Percentiles rank a stretch among this genome's conserved stretches.
Conservation (phyloP, 441 rosid species). For the Populus hybrid region DNA sequence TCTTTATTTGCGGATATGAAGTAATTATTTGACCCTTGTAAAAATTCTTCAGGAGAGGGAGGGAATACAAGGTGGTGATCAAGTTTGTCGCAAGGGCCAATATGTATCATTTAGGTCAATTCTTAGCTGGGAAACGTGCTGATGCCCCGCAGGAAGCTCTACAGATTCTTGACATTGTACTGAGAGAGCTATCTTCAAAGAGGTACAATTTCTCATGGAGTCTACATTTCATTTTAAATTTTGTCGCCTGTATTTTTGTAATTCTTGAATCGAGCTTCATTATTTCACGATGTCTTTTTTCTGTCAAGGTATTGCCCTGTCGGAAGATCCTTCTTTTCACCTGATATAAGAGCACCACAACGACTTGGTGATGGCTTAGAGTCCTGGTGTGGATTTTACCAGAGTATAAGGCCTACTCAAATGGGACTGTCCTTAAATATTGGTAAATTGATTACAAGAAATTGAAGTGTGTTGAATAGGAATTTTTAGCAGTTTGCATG, state of each 20-base stretch:
- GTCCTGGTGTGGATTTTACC: conserved; percentile 54
- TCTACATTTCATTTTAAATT: not conserved
- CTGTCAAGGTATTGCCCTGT: conserved; percentile 31
- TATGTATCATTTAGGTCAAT: conserved; percentile 31
- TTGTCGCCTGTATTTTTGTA: not conserved
- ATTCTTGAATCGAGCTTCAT: not conserved
- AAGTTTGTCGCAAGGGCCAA: conserved; percentile 43
- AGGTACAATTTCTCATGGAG: conserved; percentile 23
- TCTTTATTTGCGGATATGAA: conserved; percentile 1
- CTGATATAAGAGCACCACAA: conserved; percentile 32
- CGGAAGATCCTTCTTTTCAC: conserved; percentile 45
- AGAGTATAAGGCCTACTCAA: conserved; percentile 55
- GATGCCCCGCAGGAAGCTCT: conserved; percentile 8
- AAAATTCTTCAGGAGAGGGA: conserved; percentile 23
- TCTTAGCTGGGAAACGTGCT: conserved; percentile 45
- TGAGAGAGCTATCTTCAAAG: conserved; percentile 39
- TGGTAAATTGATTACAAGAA: conserved; percentile 24
- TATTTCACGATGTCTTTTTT: conserved; percentile 2
- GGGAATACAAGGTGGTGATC: conserved; percentile 38
- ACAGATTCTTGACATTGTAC: conserved; percentile 7
- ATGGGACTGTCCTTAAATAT: conserved; percentile 55
- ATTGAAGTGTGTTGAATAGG: not conserved
- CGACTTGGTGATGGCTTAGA: conserved; percentile 44
- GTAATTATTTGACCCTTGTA: not conserved
- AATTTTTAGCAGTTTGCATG: not conserved